These are phyloP conservation scores for Anthracocystis panici-leucophaei DNA, from an alignment of 1,284 basidiomycete species.

Conservation along the genomic window DNA sequence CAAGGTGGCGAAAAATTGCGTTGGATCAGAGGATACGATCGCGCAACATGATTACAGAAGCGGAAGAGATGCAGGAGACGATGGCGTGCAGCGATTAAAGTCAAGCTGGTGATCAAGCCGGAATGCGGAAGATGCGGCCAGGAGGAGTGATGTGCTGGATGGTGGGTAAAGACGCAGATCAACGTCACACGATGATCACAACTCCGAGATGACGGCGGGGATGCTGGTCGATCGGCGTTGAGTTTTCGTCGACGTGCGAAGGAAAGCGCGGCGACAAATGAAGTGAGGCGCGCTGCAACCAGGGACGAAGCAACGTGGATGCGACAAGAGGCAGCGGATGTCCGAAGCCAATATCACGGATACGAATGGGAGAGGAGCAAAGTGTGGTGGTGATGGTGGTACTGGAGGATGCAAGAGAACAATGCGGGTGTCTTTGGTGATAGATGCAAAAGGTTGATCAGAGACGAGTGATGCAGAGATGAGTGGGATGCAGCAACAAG, in stretches of 20 bases:
- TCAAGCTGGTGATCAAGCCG: not conserved
- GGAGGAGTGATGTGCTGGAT: not conserved
- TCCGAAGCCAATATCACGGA: slow-evolving; percentile 4
- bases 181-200: not conserved
- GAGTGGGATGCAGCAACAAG: slow-evolving; percentile 3
- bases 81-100: not conserved
- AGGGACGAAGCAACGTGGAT: slow-evolving; percentile 1
- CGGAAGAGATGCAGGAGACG: not conserved
- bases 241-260: not conserved
- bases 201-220: not conserved
- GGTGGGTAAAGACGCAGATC: not conserved
- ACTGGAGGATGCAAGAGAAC: not conserved
- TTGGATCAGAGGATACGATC: not conserved
- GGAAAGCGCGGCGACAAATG: not conserved
- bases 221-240: not conserved
- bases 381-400: not conserved
- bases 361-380: not conserved
- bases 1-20: not conserved
- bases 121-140: not conserved
- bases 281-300: not conserved
- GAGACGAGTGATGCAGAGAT: not conserved
- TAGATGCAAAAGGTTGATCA: not conserved
- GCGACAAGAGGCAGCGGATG: not conserved
- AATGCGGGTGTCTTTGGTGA: not conserved
- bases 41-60: slow-evolving; percentile 2